phyloP scores from a whole-genome alignment of 768 basidiomycete species.

The Amanita brunnescens region DNA sequence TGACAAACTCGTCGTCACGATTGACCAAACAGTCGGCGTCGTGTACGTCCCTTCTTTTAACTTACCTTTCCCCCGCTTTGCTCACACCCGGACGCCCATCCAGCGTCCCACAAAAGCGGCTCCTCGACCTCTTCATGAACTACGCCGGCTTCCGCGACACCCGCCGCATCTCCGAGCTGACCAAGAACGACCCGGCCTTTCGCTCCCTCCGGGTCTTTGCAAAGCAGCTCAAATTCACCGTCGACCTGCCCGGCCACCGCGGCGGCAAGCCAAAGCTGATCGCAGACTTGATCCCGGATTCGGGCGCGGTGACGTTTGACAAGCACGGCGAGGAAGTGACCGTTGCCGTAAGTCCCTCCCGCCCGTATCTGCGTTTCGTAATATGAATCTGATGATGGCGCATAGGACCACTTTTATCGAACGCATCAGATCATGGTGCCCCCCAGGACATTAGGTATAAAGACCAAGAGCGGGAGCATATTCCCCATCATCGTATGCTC shows the following conservation, averaged over 20 bases:
- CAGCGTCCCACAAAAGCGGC: neutral
- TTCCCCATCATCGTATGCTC: slow-evolving; percentile 1
- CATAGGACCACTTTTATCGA: neutral
- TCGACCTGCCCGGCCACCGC: neutral
- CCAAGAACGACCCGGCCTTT: neutral
- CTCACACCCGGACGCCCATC: neutral
- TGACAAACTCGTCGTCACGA: neutral
- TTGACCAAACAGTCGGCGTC: slow-evolving; percentile 1
- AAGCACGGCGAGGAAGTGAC: slow-evolving; percentile 2
- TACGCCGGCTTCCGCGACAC: neutral
- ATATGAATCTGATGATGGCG: neutral
- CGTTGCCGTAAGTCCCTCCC: neutral
- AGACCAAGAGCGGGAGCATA: neutral
- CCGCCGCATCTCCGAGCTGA: neutral
- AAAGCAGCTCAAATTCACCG: slow-evolving; percentile 1
- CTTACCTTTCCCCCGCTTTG: neutral
- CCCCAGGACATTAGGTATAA: slow-evolving; percentile 2
- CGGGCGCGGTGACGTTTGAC: neutral
- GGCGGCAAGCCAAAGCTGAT: neutral
- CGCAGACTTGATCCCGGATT: neutral
- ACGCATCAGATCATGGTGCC: neutral
- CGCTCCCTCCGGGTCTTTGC: neutral
- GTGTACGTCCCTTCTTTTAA: neutral
- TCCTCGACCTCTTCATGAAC: neutral
- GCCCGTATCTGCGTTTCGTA: neutral